A percentile compares a stretch with the other conserved stretches of the same genome.
Evolutionary conservation across 768 basidiomycete species (phyloP).

Genomic region (Butyriboletus loyo): DNA sequence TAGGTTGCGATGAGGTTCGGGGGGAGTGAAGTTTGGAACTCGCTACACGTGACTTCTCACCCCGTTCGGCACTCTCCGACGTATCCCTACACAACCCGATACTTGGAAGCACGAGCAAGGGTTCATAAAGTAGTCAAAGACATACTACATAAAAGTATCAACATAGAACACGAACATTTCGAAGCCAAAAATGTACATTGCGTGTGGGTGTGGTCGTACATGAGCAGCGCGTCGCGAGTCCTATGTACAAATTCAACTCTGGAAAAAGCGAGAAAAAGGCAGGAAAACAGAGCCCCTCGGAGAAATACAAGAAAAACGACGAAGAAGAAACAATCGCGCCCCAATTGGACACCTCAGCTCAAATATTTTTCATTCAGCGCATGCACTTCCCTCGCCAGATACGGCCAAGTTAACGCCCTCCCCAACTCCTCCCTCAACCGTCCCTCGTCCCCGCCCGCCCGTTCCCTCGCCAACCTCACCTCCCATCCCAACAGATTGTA

Average conservation of each 20-base stretch:
- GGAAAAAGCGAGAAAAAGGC: background rate
- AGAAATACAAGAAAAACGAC: background rate
- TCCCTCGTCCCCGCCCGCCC: conserved; percentile 51
- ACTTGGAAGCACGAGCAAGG: too few species aligned
- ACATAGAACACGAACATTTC: background rate
- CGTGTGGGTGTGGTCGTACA: background rate
- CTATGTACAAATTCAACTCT: background rate
- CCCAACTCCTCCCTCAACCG: conserved; percentile 57
- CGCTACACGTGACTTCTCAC: too few species aligned
- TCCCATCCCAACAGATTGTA: conserved; percentile 97
- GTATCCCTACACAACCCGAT: too few species aligned
- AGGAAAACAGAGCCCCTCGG: too few species aligned
- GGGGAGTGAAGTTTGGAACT: too few species aligned
- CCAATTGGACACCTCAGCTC: conserved; percentile 30
- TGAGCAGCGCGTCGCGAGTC: background rate
- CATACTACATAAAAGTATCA: background rate
- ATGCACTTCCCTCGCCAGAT: conserved; percentile 81
- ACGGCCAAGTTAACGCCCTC: conserved; percentile 78
- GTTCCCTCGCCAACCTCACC: conserved; percentile 79
- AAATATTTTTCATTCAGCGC: conserved; percentile 83
- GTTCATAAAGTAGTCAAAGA: too few species aligned
- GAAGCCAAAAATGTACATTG: background rate
- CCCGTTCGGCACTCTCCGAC: too few species aligned
- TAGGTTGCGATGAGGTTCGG: too few species aligned
- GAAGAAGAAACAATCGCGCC: background rate